Evolutionary conservation across 78 protist species (phyloP), one percentile per base, ranked within the genome.

Genomic region (Monosiga brevicollis): DNA sequence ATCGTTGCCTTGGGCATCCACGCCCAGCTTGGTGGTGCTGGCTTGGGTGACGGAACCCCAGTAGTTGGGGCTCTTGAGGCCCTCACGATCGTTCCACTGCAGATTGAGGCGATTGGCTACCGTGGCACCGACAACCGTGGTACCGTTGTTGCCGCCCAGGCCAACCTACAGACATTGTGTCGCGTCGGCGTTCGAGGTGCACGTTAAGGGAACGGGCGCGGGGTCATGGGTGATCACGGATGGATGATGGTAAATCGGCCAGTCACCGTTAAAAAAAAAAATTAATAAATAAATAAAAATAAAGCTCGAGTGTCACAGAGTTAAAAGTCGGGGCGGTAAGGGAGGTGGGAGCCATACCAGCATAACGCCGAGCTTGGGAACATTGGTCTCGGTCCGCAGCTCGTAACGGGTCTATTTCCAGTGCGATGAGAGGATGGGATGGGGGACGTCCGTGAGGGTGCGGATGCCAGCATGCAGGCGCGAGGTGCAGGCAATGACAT

Each of bases 131-230:
- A 94, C 89, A 1, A 96, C 82, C 2, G 99, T 97, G 34, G 99
- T 73, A 34, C 99, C 99, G 93, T 98, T 98, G 96, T 97, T 98
- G 83, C 99, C 99, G 43, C 98, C 99, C 80, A 83, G 82, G 62
- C 99, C 99, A 78, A 97, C n/a, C n/a, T n/a, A n/a, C n/a, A n/a
- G n/a, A n/a, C n/a, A n/a, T n/a, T n/a, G n/a, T n/a, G n/a, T n/a
- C n/a, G n/a, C n/a, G n/a, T n/a, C n/a, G n/a, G n/a, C n/a, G n/a
- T n/a, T n/a, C n/a, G n/a, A n/a, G n/a, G n/a, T n/a, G n/a, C n/a
- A n/a, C n/a, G n/a, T n/a, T n/a, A n/a, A n/a, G n/a, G n/a, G n/a
- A n/a, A n/a, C n/a, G n/a, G n/a, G n/a, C n/a, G n/a, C n/a, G n/a
- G n/a, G n/a, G n/a, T n/a, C n/a, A n/a, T n/a, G n/a, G n/a, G n/a